Evolutionary conservation across 352 stramenopile genomes (phyloP).

Genomic region (Phytophthora capsici): DNA sequence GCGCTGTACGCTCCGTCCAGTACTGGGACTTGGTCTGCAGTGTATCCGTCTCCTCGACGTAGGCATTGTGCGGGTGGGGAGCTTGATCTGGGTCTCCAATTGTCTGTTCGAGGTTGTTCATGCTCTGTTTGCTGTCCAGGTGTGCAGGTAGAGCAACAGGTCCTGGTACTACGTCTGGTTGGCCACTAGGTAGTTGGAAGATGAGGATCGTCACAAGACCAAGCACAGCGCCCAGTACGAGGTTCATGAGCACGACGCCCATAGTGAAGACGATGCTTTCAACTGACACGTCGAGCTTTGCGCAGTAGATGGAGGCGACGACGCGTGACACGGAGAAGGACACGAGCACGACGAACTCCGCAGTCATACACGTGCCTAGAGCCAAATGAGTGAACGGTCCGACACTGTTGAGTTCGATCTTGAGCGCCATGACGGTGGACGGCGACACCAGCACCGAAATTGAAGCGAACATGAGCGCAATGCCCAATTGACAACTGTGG

Average conservation of each 20-base stretch:
- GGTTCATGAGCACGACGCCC: slow-evolving; percentile 58
- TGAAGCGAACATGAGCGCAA: slow-evolving; percentile 71
- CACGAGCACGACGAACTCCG: slow-evolving; percentile 74
- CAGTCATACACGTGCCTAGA: slow-evolving; percentile 65
- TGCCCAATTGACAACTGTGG: slow-evolving; percentile 55
- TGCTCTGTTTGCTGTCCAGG: slow-evolving; percentile 16
- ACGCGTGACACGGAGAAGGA: slow-evolving; percentile 72
- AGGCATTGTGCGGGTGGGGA: slow-evolving; percentile 61
- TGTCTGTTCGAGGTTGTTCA: slow-evolving; percentile 33
- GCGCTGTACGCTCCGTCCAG: slow-evolving; percentile 40
- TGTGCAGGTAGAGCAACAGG: slow-evolving; percentile 1
- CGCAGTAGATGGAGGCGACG: slow-evolving; percentile 63
- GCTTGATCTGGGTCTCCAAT: slow-evolving; percentile 37
- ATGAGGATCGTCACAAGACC: slow-evolving; percentile 58
- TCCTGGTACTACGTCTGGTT: slow-evolving; percentile 19
- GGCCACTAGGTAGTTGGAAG: slow-evolving; percentile 55
- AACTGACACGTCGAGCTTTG: slow-evolving; percentile 54
- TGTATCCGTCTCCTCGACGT: slow-evolving; percentile 47
- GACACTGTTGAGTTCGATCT: slow-evolving; percentile 75
- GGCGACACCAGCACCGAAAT: slow-evolving; percentile 74
- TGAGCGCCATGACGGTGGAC: slow-evolving; percentile 74
- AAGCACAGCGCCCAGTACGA: slow-evolving; percentile 56
- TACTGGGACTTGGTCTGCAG: slow-evolving; percentile 15
- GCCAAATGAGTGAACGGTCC: slow-evolving; percentile 72
- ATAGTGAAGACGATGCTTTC: slow-evolving; percentile 61